phyloP scores from a whole-genome alignment of 768 basidiomycete species.

The Russula vinacea region DNA sequence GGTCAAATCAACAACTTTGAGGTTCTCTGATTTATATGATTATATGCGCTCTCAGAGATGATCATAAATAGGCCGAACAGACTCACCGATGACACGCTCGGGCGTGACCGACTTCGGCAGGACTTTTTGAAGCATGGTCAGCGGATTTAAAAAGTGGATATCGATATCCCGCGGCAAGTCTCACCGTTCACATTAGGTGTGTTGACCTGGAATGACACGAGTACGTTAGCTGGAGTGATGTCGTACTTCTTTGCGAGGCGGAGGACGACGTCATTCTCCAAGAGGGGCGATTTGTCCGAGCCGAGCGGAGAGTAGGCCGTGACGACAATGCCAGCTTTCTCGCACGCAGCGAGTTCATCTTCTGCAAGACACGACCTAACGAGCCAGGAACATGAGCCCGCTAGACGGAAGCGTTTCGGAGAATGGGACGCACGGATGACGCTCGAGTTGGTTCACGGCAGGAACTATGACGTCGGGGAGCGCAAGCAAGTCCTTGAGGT shows the following conservation, averaged over 20 bases:
- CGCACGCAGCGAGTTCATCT: constrained; percentile 61
- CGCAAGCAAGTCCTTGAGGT: constrained; percentile 58
- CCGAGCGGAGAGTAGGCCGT: constrained; percentile 82
- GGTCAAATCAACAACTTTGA: constrained; percentile 57
- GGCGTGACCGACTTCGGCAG: constrained; percentile 76
- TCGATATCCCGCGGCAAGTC: constrained; percentile 16
- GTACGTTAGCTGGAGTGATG: constrained; percentile 59
- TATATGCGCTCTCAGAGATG: background rate
- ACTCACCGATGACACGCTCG: constrained; percentile 55
- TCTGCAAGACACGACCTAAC: constrained; percentile 60
- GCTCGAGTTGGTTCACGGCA: constrained; percentile 78
- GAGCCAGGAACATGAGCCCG: constrained; percentile 2
- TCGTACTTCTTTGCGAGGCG: constrained; percentile 60
- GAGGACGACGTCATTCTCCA: constrained; percentile 55
- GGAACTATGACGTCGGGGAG: constrained; percentile 52
- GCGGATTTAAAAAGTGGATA: constrained; percentile 26
- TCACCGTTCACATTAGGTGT: constrained; percentile 52
- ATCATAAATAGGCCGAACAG: background rate
- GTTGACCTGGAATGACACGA: constrained; percentile 74
- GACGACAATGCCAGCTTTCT: constrained; percentile 59
- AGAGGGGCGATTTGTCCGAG: constrained; percentile 64
- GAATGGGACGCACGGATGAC: constrained; percentile 55
- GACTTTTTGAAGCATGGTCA: constrained; percentile 38
- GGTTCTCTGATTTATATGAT: constrained; percentile 45
- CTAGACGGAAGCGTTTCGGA: background rate